Evolutionary conservation across 2,329 filamentous ascomycete species (phyloP).

Genomic region (Fusarium tupiense): DNA sequence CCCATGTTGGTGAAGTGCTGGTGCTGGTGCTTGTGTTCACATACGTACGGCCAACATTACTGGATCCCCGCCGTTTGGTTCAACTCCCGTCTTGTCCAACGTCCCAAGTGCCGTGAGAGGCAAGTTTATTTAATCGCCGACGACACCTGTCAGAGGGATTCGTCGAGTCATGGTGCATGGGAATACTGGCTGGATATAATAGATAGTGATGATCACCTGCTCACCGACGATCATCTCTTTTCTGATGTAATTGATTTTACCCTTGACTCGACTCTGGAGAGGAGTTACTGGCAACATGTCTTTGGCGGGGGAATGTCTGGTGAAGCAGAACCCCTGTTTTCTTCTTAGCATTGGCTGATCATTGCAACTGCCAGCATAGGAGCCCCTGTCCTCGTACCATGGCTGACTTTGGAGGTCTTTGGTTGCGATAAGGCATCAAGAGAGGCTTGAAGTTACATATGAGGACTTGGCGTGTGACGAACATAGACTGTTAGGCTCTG

Average conservation of each 20-base stretch:
- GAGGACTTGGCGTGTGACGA: neutral
- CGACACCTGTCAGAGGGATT: constrained; percentile 19
- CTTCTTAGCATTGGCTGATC: neutral
- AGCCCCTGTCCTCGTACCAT: neutral
- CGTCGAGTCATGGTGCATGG: constrained; percentile 5
- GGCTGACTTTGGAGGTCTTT: neutral
- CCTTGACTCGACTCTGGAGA: neutral
- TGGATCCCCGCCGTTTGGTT: constrained; percentile 29
- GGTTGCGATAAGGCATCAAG: neutral
- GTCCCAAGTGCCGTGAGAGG: constrained; percentile 20
- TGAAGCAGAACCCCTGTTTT: constrained; percentile 9
- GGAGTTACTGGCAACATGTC: neutral
- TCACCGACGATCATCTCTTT: neutral
- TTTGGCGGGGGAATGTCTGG: constrained; percentile 7
- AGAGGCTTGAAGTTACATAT: neutral
- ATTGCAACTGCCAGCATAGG: neutral
- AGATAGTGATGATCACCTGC: neutral
- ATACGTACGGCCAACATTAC: neutral
- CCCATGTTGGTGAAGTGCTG: constrained; percentile 10
- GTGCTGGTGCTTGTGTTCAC: constrained; percentile 7
- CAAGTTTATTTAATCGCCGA: constrained; percentile 18
- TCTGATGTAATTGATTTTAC: neutral
- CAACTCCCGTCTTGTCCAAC: constrained; percentile 25
- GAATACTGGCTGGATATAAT: neutral
- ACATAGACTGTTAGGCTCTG: too few relatives aligned